Evolutionary conservation across 257 asterid species (phyloP).

Genomic region (Apocynum venetum): DNA sequence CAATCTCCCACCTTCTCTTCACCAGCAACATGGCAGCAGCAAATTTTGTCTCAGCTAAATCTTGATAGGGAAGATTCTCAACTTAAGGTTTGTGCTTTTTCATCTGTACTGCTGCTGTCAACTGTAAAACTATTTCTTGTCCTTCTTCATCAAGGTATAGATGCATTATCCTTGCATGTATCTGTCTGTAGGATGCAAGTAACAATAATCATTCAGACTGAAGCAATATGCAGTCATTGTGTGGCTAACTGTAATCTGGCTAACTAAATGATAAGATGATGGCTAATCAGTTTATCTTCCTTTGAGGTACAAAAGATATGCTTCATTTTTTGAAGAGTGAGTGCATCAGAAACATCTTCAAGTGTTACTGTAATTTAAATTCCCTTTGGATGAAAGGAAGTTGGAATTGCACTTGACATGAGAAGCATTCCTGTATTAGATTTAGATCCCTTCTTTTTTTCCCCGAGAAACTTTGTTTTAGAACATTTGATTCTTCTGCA

Average conservation of each 20-base stretch:
- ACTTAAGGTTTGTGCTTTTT: slow-evolving; percentile 55
- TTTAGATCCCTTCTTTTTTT: too few relatives aligned
- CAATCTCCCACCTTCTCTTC: slow-evolving; percentile 65
- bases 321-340: background rate
- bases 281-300: background rate
- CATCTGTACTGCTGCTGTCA: background rate
- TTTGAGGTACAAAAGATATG: background rate
- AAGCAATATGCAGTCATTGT: background rate
- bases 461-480: background rate
- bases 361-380: background rate
- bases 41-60: slow-evolving; percentile 48
- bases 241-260: background rate
- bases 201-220: background rate
- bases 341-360: background rate
- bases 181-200: background rate
- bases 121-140: background rate
- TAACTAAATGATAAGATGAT: background rate
- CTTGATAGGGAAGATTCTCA: slow-evolving; percentile 57
- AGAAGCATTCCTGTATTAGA: too few relatives aligned
- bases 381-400: background rate
- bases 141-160: background rate
- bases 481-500: background rate
- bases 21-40: slow-evolving; percentile 82
- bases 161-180: background rate
- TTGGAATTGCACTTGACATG: background rate